Conservation (phyloP, 139 green algal genomes). For the Chlamydomonas incerta region DNA sequence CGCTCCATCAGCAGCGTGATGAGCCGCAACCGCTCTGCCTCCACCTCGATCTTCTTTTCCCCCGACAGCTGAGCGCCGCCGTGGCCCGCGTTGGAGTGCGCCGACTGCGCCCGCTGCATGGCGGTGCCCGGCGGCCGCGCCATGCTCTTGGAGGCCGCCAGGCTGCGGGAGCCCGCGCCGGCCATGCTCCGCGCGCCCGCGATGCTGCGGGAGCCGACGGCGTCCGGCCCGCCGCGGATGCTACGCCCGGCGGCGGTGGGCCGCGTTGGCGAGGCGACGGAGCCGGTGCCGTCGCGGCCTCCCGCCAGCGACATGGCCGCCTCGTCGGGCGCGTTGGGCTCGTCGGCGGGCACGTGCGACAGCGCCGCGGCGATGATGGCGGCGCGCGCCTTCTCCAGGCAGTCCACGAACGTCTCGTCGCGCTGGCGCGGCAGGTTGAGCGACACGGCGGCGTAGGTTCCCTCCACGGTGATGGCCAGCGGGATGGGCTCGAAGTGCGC, state of each 20-base stretch:
- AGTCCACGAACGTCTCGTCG: constrained; percentile 52
- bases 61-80: constrained; percentile 28
- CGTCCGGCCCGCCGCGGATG: no score
- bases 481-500: constrained; percentile 84
- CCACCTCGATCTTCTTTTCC: constrained; percentile 65
- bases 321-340: constrained; percentile 21
- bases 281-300: not conserved
- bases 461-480: constrained; percentile 72
- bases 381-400: constrained; percentile 41
- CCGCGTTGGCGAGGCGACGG: no score
- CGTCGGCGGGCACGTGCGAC: constrained; percentile 15
- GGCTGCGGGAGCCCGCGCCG: not conserved
- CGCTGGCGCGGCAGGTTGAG: constrained; percentile 69
- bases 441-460: constrained; percentile 70
- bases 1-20: constrained; percentile 56
- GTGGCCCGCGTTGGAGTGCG: constrained; percentile 1
- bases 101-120: not conserved
- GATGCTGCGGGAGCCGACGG: not conserved
- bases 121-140: not conserved
- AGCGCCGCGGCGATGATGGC: not conserved
- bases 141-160: constrained; percentile 14
- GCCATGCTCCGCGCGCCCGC: not conserved
- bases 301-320: not conserved
- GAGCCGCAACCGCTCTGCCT: constrained; percentile 76
- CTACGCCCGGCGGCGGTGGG: not conserved